A percentile compares a stretch with the other conserved stretches of the same genome.
These are phyloP conservation scores for Calocera cornea DNA, from an alignment of 768 basidiomycete genomes.

Conservation along the genomic window DNA sequence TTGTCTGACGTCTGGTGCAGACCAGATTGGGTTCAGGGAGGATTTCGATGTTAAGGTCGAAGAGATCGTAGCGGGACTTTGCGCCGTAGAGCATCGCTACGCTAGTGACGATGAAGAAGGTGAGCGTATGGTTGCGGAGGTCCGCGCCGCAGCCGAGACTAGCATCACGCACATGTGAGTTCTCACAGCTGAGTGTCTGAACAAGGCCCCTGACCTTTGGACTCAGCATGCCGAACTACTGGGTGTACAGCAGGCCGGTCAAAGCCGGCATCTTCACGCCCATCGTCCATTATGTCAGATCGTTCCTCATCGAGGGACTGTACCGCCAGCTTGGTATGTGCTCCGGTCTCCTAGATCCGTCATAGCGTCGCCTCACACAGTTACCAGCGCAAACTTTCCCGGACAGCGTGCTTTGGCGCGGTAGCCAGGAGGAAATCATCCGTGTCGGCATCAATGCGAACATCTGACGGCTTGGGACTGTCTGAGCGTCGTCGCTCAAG, in stretches of 20 bases:
- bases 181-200: neutral
- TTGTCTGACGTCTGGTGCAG: neutral
- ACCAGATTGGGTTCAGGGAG: constrained; percentile 45
- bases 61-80: constrained; percentile 23
- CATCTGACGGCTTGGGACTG: too few relatives aligned
- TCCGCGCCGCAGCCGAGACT: constrained; percentile 28
- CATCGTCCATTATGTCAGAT: constrained; percentile 33
- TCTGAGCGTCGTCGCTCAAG: too few relatives aligned
- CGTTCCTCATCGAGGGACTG: constrained; percentile 44
- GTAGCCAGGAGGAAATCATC: constrained; percentile 48
- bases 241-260: constrained; percentile 34
- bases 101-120: constrained; percentile 24
- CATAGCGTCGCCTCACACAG: neutral
- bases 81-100: constrained; percentile 33
- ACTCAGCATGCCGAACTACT: constrained; percentile 45
- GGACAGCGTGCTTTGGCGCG: constrained; percentile 45
- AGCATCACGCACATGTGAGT: constrained; percentile 46
- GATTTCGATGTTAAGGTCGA: constrained; percentile 36
- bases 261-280: constrained; percentile 23
- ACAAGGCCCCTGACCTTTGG: neutral
- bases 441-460: constrained; percentile 43
- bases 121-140: constrained; percentile 27
- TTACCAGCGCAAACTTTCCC: constrained; percentile 44
- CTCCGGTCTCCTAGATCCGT: constrained; percentile 2
- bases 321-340: constrained; percentile 45